These are phyloP conservation scores for Fistulina hepatica DNA, from an alignment of 1,284 basidiomycete genomes.

Conservation along the genomic window DNA sequence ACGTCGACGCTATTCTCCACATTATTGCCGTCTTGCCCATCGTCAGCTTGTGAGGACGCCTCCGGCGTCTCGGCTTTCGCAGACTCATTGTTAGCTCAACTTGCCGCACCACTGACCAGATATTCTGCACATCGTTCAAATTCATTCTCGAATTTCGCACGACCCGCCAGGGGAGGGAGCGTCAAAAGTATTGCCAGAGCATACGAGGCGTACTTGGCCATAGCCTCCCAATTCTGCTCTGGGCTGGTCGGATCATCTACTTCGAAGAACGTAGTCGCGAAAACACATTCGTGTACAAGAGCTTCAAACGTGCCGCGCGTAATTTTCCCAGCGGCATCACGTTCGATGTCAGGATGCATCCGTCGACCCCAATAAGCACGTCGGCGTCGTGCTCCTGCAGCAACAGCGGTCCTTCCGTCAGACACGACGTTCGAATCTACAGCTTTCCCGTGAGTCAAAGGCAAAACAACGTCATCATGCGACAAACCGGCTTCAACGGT, in stretches of 20 bases:
- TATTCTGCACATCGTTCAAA: conserved; percentile 31
- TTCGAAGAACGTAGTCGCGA: conserved; percentile 52
- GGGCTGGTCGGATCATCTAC: conserved; percentile 4
- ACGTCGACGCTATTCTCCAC: conserved; percentile 25
- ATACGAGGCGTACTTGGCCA: conserved; percentile 40
- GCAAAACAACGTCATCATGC: neutral
- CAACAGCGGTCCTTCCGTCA: too few relatives aligned
- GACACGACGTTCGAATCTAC: too few relatives aligned
- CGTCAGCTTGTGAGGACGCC: neutral
- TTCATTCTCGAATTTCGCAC: conserved; percentile 40
- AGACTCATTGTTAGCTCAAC: too few relatives aligned
- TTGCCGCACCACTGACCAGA: conserved; percentile 44
- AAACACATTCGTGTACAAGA: conserved; percentile 67
- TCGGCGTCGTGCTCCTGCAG: too few relatives aligned
- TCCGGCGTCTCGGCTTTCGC: too few relatives aligned
- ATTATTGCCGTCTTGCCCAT: conserved; percentile 22
- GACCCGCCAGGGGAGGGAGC: conserved; percentile 45
- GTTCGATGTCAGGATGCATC: conserved; percentile 59
- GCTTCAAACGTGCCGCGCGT: conserved; percentile 64
- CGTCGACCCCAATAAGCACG: conserved; percentile 70
- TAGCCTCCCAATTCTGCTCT: conserved; percentile 14
- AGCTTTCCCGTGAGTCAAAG: too few relatives aligned
- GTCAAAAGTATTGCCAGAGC: conserved; percentile 47
- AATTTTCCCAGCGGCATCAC: conserved; percentile 32
- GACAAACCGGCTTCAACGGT: too few relatives aligned